phyloP scores from a whole-genome alignment of 2,329 filamentous ascomycete genomes.

The Eutypella sp. region DNA sequence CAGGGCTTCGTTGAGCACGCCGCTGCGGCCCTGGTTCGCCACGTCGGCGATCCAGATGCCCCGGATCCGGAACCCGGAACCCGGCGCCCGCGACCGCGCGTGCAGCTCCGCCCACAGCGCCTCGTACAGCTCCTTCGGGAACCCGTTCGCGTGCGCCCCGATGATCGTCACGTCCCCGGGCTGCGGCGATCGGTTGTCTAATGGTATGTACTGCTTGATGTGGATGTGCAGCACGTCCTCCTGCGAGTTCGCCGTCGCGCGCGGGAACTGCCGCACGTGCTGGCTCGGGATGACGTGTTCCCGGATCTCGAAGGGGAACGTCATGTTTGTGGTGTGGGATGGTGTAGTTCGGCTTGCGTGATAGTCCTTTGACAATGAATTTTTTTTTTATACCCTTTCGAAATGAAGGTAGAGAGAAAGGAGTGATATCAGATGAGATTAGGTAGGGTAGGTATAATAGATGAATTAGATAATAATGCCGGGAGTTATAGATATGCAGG shows the following conservation, averaged over 20 bases:
- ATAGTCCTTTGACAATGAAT: too few relatives aligned
- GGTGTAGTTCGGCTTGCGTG: neutral
- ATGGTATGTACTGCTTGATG: conserved; percentile 84
- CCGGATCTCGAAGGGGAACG: conserved; percentile 55
- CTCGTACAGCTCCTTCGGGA: conserved; percentile 94
- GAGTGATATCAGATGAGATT: neutral
- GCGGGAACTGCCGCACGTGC: conserved; percentile 78
- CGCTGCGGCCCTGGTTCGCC: conserved; percentile 78
- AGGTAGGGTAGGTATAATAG: neutral
- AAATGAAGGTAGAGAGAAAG: too few relatives aligned
- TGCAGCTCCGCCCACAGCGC: conserved; percentile 84
- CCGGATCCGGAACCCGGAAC: conserved; percentile 66
- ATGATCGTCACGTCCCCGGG: conserved; percentile 81
- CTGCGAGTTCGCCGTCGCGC: conserved; percentile 65
- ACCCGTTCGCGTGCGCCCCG: conserved; percentile 84
- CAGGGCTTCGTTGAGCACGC: conserved; percentile 67
- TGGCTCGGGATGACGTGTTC: conserved; percentile 70
- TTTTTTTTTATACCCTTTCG: too few relatives aligned
- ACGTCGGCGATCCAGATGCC: conserved; percentile 87
- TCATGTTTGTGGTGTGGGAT: conserved; percentile 16
- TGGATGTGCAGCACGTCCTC: conserved; percentile 69
- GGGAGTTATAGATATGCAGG: too few relatives aligned
- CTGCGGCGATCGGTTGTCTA: conserved; percentile 61
- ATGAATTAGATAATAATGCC: too few relatives aligned
- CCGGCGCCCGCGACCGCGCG: conserved; percentile 27